Conservation (phyloP, 148 eudicot species). For the Suaeda aralocaspica region DNA sequence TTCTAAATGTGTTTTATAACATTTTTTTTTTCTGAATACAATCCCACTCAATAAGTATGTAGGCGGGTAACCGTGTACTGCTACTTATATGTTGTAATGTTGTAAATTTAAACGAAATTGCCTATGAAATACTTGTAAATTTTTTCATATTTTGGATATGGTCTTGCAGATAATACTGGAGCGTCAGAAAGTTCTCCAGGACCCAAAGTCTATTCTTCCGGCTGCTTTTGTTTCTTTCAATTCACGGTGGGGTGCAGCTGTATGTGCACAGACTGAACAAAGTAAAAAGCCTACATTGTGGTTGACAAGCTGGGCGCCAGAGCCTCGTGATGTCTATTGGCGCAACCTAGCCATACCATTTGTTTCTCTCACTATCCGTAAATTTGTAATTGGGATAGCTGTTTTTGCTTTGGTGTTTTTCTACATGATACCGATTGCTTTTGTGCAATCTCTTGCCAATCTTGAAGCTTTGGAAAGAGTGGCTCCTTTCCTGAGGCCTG, state of each 20-base stretch:
- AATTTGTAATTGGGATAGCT: slow-evolving; percentile 54
- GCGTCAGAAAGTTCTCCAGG: slow-evolving; percentile 69
- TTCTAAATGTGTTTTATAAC: no score
- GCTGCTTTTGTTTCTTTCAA: slow-evolving; percentile 93
- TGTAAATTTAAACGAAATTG: no score
- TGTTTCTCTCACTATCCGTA: slow-evolving; percentile 70
- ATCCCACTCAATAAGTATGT: no score
- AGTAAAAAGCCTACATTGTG: slow-evolving; percentile 83
- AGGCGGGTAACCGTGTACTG: no score
- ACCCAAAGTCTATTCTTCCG: slow-evolving; percentile 56
- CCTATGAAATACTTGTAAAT: background rate
- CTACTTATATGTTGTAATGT: no score
- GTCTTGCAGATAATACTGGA: slow-evolving; percentile 65
- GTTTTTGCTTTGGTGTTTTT: slow-evolving; percentile 86
- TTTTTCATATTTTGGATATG: slow-evolving; percentile 2
- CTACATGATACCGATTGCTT: slow-evolving; percentile 96
- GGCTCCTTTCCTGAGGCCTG: slow-evolving; percentile 77
- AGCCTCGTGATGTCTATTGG: slow-evolving; percentile 96
- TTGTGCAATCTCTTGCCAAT: slow-evolving; percentile 98
- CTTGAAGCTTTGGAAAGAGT: slow-evolving; percentile 81
- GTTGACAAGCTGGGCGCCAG: slow-evolving; percentile 97
- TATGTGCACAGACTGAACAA: slow-evolving; percentile 94
- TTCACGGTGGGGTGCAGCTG: slow-evolving; percentile 96
- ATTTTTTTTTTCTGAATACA: no score
- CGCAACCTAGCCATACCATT: slow-evolving; percentile 78